phyloP scores from a whole-genome alignment of 768 basidiomycete species.

The Omphalotus guepiniiformis region DNA sequence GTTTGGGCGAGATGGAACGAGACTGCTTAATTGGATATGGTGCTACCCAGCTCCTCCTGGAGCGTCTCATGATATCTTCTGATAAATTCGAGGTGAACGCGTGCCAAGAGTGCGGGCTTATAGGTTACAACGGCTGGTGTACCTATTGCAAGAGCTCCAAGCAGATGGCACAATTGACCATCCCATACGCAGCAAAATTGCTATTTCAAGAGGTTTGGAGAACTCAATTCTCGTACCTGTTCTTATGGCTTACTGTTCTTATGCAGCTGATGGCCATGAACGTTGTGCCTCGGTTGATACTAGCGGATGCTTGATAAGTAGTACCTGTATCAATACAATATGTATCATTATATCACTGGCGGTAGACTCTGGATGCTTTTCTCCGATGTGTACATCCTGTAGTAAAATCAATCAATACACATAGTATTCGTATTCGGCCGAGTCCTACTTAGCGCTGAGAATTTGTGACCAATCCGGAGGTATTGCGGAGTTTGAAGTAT shows the following conservation, averaged over 20 bases:
- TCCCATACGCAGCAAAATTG: constrained; percentile 94
- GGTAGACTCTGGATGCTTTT: no score
- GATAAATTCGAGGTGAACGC: constrained; percentile 98
- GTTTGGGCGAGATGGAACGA: constrained; percentile 98
- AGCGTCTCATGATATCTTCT: constrained; percentile 98
- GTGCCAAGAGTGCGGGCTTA: constrained; percentile 89
- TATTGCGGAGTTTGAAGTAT: neutral
- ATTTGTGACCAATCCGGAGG: neutral
- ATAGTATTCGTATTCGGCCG: neutral
- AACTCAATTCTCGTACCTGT: neutral
- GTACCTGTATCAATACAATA: constrained; percentile 4
- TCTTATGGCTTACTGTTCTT: neutral
- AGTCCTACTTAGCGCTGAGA: neutral
- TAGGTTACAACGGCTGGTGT: constrained; percentile 96
- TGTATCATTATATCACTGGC: constrained; percentile 1
- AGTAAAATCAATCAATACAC: neutral
- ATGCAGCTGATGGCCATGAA: constrained; percentile 96
- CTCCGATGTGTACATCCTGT: neutral
- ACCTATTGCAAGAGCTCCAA: constrained; percentile 98
- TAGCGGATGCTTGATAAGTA: constrained; percentile 65
- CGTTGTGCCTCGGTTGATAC: constrained; percentile 81
- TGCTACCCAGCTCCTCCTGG: constrained; percentile 93
- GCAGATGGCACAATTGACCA: constrained; percentile 90
- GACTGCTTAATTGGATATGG: constrained; percentile 98
- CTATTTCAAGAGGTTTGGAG: constrained; percentile 79